A percentile compares a stretch with the other conserved stretches of the same genome.
Conservation (phyloP, 176 grass and related monocot genomes). For the Aegilops tauschii region DNA sequence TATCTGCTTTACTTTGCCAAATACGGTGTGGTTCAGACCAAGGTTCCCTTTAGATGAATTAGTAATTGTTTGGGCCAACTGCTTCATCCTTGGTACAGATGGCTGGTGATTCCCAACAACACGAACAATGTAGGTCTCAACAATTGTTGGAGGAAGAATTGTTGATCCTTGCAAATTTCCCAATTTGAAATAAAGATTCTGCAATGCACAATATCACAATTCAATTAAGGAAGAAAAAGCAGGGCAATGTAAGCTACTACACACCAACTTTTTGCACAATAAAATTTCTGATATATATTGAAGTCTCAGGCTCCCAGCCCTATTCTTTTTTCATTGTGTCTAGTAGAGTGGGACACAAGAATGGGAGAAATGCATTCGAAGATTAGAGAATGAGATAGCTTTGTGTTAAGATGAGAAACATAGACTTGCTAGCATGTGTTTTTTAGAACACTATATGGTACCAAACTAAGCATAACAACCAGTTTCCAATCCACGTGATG, state of each 20-base stretch:
- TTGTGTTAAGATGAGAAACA: not conserved
- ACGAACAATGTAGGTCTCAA: constrained; percentile 79
- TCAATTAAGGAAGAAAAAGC: not conserved
- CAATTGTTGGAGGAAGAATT: constrained; percentile 59
- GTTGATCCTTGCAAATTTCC: constrained; percentile 89
- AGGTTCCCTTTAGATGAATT: constrained; percentile 97
- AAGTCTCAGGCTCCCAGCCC: not conserved
- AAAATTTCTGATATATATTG: not conserved
- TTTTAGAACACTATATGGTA: not conserved
- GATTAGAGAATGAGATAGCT: not conserved
- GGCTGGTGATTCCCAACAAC: constrained; percentile 85
- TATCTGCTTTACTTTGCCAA: constrained; percentile 97
- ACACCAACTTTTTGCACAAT: not conserved
- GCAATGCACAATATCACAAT: constrained; percentile 32
- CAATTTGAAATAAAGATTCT: constrained; percentile 94
- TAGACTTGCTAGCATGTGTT: not conserved
- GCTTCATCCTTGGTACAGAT: constrained; percentile 83
- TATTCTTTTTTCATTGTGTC: not conserved
- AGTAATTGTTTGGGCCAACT: constrained; percentile 83
- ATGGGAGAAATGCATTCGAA: not conserved
- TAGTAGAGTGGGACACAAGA: not conserved
- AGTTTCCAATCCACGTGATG: not conserved
- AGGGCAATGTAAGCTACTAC: not conserved
- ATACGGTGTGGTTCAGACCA: constrained; percentile 88
- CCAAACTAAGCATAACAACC: not conserved